These are phyloP conservation scores for Exobasidium rhododendri DNA, from an alignment of 1,284 basidiomycete species.

Conservation along the genomic window DNA sequence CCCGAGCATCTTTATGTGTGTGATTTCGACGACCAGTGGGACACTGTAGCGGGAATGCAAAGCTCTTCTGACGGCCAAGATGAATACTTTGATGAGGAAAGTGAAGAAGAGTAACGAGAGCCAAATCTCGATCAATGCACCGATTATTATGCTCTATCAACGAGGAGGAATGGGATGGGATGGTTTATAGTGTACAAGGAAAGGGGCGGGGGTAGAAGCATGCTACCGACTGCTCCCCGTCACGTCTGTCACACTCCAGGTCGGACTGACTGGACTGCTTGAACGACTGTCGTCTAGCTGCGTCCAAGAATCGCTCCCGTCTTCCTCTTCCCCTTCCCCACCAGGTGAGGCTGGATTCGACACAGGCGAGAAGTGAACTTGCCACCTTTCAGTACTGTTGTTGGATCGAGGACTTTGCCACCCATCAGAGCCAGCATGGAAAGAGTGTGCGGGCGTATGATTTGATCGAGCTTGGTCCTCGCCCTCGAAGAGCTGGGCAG, in stretches of 20 bases:
- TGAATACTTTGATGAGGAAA: neutral
- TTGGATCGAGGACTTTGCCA: neutral
- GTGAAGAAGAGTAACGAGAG: neutral
- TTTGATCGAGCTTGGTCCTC: no score
- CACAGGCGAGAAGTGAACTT: neutral
- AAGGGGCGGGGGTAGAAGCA: no score
- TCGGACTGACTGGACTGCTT: neutral
- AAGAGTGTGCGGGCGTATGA: no score
- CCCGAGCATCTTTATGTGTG: neutral
- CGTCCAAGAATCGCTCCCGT: conserved; percentile 1
- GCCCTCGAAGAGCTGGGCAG: no score
- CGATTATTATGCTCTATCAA: no score
- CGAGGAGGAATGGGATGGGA: no score
- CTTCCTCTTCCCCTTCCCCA: neutral
- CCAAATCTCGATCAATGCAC: no score
- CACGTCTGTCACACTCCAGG: conserved; percentile 1
- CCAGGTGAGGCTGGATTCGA: neutral
- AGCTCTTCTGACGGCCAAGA: neutral
- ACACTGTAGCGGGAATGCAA: neutral
- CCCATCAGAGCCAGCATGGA: neutral
- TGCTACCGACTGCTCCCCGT: neutral
- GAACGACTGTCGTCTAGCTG: conserved; percentile 3
- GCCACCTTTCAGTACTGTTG: neutral
- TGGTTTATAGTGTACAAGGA: no score
- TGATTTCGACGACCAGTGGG: neutral